A percentile compares a stretch with the other conserved stretches of the same genome.
These are phyloP conservation scores for Sporisorium graminicola DNA, from an alignment of 1,284 basidiomycete genomes.

Conservation along the genomic window DNA sequence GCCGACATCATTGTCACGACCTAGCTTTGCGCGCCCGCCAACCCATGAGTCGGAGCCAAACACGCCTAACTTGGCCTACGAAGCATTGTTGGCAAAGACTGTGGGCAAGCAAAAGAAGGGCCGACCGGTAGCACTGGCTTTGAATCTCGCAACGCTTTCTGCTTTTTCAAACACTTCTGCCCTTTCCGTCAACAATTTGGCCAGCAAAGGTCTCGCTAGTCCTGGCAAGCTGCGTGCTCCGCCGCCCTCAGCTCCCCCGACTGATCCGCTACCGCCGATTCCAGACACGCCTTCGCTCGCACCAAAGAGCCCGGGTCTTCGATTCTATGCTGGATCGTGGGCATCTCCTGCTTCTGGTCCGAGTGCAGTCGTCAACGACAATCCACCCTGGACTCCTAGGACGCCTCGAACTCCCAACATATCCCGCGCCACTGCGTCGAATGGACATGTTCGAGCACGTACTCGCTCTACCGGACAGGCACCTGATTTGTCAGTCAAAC, in stretches of 20 bases:
- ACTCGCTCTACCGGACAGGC: background rate
- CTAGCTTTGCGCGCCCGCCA: conserved; percentile 4
- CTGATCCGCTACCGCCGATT: conserved; percentile 57
- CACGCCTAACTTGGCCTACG: conserved; percentile 34
- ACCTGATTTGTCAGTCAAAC: background rate
- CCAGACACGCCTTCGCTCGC: conserved; percentile 44
- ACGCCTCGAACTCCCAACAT: conserved; percentile 6
- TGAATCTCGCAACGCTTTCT: conserved; percentile 21
- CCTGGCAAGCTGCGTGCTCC: conserved; percentile 36
- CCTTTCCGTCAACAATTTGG: conserved; percentile 11
- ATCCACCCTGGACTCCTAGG: background rate
- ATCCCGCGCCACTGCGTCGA: background rate
- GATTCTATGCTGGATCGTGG: conserved; percentile 19
- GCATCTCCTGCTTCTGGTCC: background rate
- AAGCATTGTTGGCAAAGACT: conserved; percentile 30
- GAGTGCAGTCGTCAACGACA: background rate
- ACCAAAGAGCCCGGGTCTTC: conserved; percentile 19
- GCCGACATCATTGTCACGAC: conserved; percentile 9
- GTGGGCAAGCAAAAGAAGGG: conserved; percentile 40
- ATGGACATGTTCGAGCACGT: background rate
- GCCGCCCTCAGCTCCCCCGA: conserved; percentile 47
- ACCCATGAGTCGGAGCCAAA: conserved; percentile 23
- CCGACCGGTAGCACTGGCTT: conserved; percentile 41
- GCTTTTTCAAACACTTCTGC: conserved; percentile 10
- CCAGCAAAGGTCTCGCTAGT: conserved; percentile 35